Conservation (phyloP, 2,329 filamentous ascomycete species). For the Hirsutella minnesotensis region DNA sequence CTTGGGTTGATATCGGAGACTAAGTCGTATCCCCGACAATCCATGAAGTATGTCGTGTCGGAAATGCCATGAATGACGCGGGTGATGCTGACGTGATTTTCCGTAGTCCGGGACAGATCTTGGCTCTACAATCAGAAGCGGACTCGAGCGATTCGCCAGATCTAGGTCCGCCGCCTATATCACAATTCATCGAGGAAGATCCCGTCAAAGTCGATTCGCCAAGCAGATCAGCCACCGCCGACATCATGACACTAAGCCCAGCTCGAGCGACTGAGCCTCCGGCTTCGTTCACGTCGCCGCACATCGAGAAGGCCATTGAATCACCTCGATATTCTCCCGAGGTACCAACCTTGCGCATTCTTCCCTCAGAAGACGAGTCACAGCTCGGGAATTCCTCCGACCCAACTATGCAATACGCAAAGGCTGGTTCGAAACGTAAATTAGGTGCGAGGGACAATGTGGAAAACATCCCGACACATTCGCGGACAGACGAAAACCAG, state of each 20-base stretch:
- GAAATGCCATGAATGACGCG: not conserved
- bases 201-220: constrained; percentile 42
- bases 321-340: constrained; percentile 9
- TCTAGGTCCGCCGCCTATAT: constrained; percentile 51
- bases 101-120: constrained; percentile 46
- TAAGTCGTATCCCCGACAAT: constrained; percentile 54
- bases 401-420: constrained; percentile 16
- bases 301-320: constrained; percentile 6
- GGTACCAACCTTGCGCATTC: not conserved
- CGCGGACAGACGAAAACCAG: constrained; percentile 1
- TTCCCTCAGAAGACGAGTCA: not conserved
- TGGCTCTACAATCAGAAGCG: constrained; percentile 41
- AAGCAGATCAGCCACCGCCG: constrained; percentile 10
- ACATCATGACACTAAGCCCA: constrained; percentile 9
- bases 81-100: constrained; percentile 15
- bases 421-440: constrained; percentile 46
- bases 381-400: not conserved
- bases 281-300: constrained; percentile 18
- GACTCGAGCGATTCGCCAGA: constrained; percentile 50
- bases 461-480: constrained; percentile 11
- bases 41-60: constrained; percentile 48
- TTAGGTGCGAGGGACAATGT: constrained; percentile 42
- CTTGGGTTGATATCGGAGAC: constrained; percentile 52
- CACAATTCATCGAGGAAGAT: constrained; percentile 45
- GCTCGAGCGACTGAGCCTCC: constrained; percentile 17